Conservation (phyloP, 2,329 filamentous ascomycete genomes). For the Aspergillus sp. region DNA sequence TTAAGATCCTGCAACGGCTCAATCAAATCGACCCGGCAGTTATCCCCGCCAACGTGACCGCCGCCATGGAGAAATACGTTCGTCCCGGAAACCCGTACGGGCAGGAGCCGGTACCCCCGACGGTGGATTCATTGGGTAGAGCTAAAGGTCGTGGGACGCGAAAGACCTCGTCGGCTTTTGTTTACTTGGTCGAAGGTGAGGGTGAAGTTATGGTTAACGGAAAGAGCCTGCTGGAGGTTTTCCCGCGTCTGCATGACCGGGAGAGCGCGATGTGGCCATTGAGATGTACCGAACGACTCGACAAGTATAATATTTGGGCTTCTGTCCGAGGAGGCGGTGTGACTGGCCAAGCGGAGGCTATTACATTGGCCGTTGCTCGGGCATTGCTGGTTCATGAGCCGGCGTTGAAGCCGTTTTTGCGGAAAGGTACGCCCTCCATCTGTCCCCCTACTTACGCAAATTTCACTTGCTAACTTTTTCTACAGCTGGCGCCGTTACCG, state of each 20-base stretch:
- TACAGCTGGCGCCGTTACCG: slow-evolving; percentile 81
- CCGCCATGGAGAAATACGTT: slow-evolving; percentile 61
- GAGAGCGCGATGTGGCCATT: slow-evolving; percentile 91
- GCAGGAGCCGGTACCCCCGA: slow-evolving; percentile 52
- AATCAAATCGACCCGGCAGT: slow-evolving; percentile 77
- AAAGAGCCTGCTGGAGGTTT: slow-evolving; percentile 70
- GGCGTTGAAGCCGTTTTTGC: slow-evolving; percentile 73
- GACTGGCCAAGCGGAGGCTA: slow-evolving; percentile 90
- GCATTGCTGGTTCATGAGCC: slow-evolving; percentile 87
- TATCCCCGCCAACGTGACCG: slow-evolving; percentile 60
- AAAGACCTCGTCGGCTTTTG: slow-evolving; percentile 78
- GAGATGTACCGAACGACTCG: slow-evolving; percentile 69
- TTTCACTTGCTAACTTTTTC: slow-evolving; percentile 14
- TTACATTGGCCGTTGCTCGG: slow-evolving; percentile 82
- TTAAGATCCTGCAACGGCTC: slow-evolving; percentile 67
- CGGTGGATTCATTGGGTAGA: slow-evolving; percentile 68
- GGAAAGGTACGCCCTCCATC: slow-evolving; percentile 63
- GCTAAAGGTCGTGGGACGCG: slow-evolving; percentile 73
- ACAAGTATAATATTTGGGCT: slow-evolving; percentile 97
- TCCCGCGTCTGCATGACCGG: slow-evolving; percentile 82
- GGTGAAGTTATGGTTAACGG: slow-evolving; percentile 88
- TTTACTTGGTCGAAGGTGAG: slow-evolving; percentile 83
- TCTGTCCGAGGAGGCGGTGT: slow-evolving; percentile 76
- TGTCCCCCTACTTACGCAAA: background rate
- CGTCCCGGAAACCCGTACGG: slow-evolving; percentile 64